Percentiles rank a stretch among this genome's conserved stretches.
These are phyloP conservation scores for Panicum miliaceum DNA, from an alignment of 176 grass and related monocot genomes.

Conservation along the genomic window DNA sequence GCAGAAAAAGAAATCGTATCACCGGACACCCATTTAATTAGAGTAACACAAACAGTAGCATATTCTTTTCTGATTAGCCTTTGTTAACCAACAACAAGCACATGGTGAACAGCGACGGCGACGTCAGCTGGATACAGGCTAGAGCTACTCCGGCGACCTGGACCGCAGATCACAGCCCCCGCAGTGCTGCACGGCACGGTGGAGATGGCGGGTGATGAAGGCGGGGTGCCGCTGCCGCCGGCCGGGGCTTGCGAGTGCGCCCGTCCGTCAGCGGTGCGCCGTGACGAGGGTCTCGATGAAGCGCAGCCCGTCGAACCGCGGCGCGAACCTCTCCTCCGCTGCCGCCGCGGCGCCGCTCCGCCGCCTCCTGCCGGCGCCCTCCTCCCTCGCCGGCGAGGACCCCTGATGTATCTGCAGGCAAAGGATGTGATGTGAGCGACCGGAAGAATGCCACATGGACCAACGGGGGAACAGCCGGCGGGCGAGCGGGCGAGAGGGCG, in stretches of 20 bases:
- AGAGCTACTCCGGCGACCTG: neutral
- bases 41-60: neutral
- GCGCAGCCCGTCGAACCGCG: constrained; percentile 61
- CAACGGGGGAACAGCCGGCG: neutral
- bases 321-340: constrained; percentile 36
- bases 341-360: neutral
- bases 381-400: neutral
- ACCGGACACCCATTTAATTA: neutral
- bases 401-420: neutral
- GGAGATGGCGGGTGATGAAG: too few relatives aligned
- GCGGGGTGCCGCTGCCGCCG: too few relatives aligned
- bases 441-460: too few relatives aligned
- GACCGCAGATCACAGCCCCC: too few relatives aligned
- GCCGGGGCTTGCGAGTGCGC: too few relatives aligned
- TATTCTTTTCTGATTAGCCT: neutral
- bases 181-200: too few relatives aligned
- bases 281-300: constrained; percentile 63
- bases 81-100: neutral
- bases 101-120: neutral
- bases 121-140: neutral
- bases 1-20: too few relatives aligned
- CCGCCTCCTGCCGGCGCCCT: neutral
- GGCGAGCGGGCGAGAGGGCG: too few relatives aligned
- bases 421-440: too few relatives aligned
- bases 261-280: constrained; percentile 48